Percentiles rank a stretch among this genome's conserved stretches.
Conservation (phyloP, 805 yeast genomes). For the Pichia phayaonensis region DNA sequence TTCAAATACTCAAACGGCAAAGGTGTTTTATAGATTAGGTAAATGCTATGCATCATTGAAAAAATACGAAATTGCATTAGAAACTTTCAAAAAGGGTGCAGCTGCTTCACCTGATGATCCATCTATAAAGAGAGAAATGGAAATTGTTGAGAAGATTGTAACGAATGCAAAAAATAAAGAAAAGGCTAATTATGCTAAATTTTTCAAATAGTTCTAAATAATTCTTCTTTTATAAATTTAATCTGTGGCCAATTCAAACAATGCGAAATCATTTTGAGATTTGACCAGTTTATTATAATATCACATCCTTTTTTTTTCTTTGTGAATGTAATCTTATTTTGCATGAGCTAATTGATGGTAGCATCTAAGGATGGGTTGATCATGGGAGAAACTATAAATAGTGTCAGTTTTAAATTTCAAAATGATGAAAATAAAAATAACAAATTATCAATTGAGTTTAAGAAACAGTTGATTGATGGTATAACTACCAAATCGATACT, state of each 20-base stretch:
- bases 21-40: constrained; percentile 25
- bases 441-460: not conserved
- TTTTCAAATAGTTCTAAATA: constrained; percentile 34
- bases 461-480: not conserved
- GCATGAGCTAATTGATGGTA: not conserved
- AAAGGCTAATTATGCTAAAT: constrained; percentile 52
- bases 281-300: not conserved
- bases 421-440: not conserved
- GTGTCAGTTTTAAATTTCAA: not conserved
- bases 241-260: not conserved
- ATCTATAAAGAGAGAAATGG: constrained; percentile 38
- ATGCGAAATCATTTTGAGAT: not conserved
- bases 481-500: not conserved
- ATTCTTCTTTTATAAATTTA: too few relatives aligned
- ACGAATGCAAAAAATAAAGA: constrained; percentile 41
- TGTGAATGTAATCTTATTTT: not conserved
- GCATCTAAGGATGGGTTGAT: not conserved
- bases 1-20: constrained; percentile 20
- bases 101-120: constrained; percentile 40
- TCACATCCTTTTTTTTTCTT: not conserved
- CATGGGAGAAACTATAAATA: not conserved
- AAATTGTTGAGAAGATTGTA: constrained; percentile 32
- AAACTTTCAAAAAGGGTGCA: constrained; percentile 38
- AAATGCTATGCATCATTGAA: constrained; percentile 32
- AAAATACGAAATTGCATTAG: constrained; percentile 42